Conservation (phyloP, 805 yeast genomes). For the Saccharomycopsis guyanensis region DNA sequence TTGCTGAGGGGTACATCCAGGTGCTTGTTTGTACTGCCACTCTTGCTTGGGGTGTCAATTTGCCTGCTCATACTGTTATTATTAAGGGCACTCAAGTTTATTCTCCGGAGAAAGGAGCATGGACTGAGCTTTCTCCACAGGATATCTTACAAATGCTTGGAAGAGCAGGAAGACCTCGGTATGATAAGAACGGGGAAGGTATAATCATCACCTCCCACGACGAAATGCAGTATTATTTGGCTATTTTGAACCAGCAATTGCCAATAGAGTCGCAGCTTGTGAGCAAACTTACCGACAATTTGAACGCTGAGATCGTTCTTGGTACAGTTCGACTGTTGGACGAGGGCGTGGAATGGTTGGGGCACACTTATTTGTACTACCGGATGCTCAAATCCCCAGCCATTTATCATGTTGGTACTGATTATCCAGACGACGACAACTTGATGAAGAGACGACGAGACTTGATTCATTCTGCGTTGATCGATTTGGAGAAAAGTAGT, state of each 20-base stretch:
- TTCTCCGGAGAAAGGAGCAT: conserved; percentile 80
- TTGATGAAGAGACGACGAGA: conserved; percentile 52
- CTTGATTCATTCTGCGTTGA: conserved; percentile 70
- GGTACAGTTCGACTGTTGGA: conserved; percentile 54
- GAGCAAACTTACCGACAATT: conserved; percentile 56
- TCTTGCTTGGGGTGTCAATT: conserved; percentile 93
- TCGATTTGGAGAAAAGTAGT: conserved; percentile 45
- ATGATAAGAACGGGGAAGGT: conserved; percentile 90
- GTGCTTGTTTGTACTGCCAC: conserved; percentile 88
- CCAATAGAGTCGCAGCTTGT: conserved; percentile 89
- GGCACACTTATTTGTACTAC: conserved; percentile 68
- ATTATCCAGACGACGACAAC: conserved; percentile 43
- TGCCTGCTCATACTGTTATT: conserved; percentile 92
- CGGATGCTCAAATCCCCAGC: conserved; percentile 71
- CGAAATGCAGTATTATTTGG: conserved; percentile 81
- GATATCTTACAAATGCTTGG: conserved; percentile 97
- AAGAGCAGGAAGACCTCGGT: conserved; percentile 95
- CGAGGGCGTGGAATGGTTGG: conserved; percentile 77
- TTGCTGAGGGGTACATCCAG: conserved; percentile 81
- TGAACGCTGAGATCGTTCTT: conserved; percentile 81
- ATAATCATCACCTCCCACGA: conserved; percentile 81
- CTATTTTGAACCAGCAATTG: conserved; percentile 81
- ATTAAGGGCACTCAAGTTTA: conserved; percentile 92
- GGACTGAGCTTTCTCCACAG: conserved; percentile 92
- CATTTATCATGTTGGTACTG: conserved; percentile 68